Percentiles rank a stretch among this genome's conserved stretches.
phyloP scores from a whole-genome alignment of 2,329 filamentous ascomycete genomes.

The Lasiodiplodia citricola region DNA sequence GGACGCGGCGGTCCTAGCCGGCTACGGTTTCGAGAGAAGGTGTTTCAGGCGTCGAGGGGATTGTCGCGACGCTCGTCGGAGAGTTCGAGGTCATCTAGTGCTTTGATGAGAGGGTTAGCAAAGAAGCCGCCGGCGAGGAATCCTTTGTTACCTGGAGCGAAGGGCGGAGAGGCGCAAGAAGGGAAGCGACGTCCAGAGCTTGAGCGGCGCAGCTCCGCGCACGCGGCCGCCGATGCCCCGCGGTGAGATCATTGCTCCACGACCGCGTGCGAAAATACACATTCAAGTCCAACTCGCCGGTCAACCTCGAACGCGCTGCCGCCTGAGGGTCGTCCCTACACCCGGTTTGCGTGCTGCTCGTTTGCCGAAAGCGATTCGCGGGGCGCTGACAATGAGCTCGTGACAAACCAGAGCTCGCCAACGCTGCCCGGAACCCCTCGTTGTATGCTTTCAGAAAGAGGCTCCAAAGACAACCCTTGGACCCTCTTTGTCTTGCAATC shows the following conservation, averaged over 20 bases:
- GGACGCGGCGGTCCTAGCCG: neutral
- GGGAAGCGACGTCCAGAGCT: neutral
- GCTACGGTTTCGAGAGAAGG: neutral
- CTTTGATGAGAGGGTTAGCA: neutral
- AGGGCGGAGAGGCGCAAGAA: neutral
- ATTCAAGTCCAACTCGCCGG: neutral
- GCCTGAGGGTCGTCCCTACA: neutral
- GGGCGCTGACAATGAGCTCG: conserved; percentile 22
- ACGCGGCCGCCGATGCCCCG: conserved; percentile 13
- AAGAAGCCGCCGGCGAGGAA: neutral
- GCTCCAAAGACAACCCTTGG: conserved; percentile 17
- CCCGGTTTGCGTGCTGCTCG: conserved; percentile 1
- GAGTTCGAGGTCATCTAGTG: neutral
- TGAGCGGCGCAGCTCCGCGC: conserved; percentile 2
- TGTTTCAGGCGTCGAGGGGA: neutral
- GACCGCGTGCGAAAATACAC: conserved; percentile 6
- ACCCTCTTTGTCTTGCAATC: conserved; percentile 24
- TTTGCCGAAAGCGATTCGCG: conserved; percentile 19
- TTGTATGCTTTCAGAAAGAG: conserved; percentile 22
- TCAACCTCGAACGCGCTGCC: neutral
- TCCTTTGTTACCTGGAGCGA: neutral
- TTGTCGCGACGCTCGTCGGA: neutral
- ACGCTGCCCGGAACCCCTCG: neutral
- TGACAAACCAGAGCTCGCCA: conserved; percentile 16
- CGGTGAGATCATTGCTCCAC: conserved; percentile 15